These are phyloP conservation scores for Podaxis pistillaris DNA, from an alignment of 768 basidiomycete species.

Conservation along the genomic window DNA sequence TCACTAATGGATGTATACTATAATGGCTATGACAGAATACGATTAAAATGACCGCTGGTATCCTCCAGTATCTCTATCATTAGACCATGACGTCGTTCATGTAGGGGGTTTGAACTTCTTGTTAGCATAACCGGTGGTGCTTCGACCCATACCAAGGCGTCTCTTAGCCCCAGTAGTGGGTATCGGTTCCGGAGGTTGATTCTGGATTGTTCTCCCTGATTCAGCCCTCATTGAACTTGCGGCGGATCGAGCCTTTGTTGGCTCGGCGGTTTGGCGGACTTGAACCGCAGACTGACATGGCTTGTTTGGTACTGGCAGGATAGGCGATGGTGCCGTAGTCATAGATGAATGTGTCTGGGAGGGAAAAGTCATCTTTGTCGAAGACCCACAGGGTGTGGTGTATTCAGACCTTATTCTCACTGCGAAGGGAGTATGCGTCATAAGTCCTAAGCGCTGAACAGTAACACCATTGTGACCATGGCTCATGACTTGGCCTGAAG, in stretches of 20 bases:
- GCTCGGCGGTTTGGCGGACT: neutral
- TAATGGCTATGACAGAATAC: neutral
- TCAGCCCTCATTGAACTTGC: slow-evolving; percentile 1
- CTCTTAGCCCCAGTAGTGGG: slow-evolving; percentile 40
- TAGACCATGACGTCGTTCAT: slow-evolving; percentile 16
- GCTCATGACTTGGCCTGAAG: slow-evolving; percentile 6
- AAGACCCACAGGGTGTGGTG: neutral
- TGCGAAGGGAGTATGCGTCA: neutral
- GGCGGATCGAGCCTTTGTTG: neutral
- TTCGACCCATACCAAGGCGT: slow-evolving; percentile 62
- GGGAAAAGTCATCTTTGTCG: neutral
- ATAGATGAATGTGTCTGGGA: neutral
- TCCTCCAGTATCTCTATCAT: neutral
- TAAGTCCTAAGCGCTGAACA: neutral
- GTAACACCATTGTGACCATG: neutral
- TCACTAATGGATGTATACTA: neutral
- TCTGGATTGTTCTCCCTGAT: slow-evolving; percentile 6
- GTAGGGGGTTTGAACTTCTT: slow-evolving; percentile 69
- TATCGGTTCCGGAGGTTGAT: neutral
- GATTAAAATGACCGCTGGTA: neutral
- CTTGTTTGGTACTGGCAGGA: neutral
- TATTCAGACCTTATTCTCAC: neutral
- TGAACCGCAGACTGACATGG: neutral
- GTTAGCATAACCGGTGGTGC: slow-evolving; percentile 51
- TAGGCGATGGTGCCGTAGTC: neutral